Evolutionary conservation across 2,329 filamentous ascomycete species (phyloP), one percentile per base, ranked within the genome.

Genomic region (Ceratocystis ficicola): DNA sequence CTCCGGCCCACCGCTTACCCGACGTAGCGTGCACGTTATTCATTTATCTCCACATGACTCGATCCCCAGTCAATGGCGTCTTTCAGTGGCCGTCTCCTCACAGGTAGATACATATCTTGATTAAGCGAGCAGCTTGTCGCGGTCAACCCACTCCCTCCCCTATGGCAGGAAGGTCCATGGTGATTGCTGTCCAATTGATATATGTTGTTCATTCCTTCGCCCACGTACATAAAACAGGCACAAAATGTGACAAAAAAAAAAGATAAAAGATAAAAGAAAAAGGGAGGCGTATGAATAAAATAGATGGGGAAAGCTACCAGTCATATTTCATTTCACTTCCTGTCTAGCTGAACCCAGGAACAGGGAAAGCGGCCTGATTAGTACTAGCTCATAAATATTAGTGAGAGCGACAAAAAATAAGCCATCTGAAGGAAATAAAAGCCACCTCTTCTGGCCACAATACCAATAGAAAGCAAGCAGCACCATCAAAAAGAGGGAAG

Each of bases 321-420:
- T 57, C 52, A 57, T 15, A 32, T 57, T 57, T 57, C 25, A 57
- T 57, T 57, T 57, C 52, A 57, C 32, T 57, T 32, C 52, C 52
- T 57, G 52, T 30, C 52, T 28, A 57, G 52, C 52, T 57, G 52
- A 57, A 32, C 22, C 52, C 52, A 32, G 52, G 52, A 57, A 57
- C 52, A 57, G 52, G 52, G 52, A 57, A 57, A 32, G 50, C 20
- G 5, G 25, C 50, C 12, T 15, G 15, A 22, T 25, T 55, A 25
- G 50, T 25, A 30, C 50, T 22, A 25, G 50, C 25, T 25, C 50
- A 22, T 30, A 17, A 48, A 7, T n/a, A 48, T 20, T 22, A 55
- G 10, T 5, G 10, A 55, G 10, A 30, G 30, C 4, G 50, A 1
- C 17, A 28, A 28, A 25, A 25, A 22, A 22, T 2, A 55, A 28